A percentile compares a stretch with the other conserved stretches of the same genome.
phyloP scores from a whole-genome alignment of 192 early-diverging fungal species.

The Dissophora globulifera region DNA sequence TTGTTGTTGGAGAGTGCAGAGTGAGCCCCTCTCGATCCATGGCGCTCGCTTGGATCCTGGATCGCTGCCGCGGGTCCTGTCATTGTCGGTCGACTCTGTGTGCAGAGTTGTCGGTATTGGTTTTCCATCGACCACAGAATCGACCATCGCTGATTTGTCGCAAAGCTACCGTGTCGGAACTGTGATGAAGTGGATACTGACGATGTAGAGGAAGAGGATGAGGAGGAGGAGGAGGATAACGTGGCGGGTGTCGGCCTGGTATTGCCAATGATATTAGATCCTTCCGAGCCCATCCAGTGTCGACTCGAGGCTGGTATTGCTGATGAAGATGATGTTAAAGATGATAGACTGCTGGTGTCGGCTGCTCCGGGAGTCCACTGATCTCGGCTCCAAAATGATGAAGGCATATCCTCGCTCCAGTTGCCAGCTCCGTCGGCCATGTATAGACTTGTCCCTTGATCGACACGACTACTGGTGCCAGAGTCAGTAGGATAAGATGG shows the following conservation, averaged over 20 bases:
- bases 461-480: not conserved
- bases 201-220: too few relatives aligned
- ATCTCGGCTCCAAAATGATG: not conserved
- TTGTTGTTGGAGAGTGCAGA: too few relatives aligned
- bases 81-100: not conserved
- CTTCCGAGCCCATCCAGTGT: not conserved
- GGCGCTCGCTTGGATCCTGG: too few relatives aligned
- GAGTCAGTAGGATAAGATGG: not conserved
- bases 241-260: not conserved
- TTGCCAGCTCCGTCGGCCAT: not conserved
- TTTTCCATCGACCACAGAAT: constrained; percentile 7
- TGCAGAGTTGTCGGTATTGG: not conserved
- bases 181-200: too few relatives aligned
- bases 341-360: not conserved
- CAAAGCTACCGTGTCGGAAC: not conserved
- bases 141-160: constrained; percentile 5
- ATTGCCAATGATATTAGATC: not conserved
- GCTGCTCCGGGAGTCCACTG: not conserved
- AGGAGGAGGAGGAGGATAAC: too few relatives aligned
- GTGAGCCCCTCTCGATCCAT: too few relatives aligned
- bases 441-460: constrained; percentile 5
- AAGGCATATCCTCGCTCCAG: too few relatives aligned
- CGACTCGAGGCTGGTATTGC: not conserved
- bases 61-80: not conserved
- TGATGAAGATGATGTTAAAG: too few relatives aligned